Base-by-base conservation (phyloP, 768 basidiomycete species). In the Naganishia kalamii region DNA sequence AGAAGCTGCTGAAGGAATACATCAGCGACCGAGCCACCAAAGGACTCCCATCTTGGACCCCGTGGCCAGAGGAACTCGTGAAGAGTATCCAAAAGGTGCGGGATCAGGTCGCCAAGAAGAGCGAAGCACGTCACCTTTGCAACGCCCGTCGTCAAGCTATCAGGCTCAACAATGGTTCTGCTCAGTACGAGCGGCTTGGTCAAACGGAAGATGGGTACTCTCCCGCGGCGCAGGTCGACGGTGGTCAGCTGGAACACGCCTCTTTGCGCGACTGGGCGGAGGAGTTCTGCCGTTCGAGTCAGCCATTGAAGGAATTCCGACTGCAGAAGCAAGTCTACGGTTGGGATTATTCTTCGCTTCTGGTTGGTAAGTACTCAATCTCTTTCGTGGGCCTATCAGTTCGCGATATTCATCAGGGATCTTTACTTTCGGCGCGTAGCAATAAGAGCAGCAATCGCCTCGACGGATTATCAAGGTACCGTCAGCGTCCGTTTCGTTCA, bases 391-490 rank as follows among this genome's bases (percentile, higher is more conserved):
- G 19, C 23, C 21, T 7, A 21, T 11, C 8, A 21, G 33, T 12
- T n/a, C 8, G 1, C 13, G 35, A 37, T 8, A 21, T 54, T 17
- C 17, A 2, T 54, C 32, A 2, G 11, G 19, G 40, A 6, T 40
- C 37, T 8, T 6, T 5, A 11, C 10, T 54, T 21, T n/a, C 19
- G n/a, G n/a, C 8, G 8, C 19, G 6, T 7, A 57, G 54, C 54
- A 25, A 57, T 57, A 29, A 57, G 54, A 17, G 54, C 54, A 13
- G 54, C 54, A 13, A 57, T 57, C 33, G 54, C 32, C 23, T 37
- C 54, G 37, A 57, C 54, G 19, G 54, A 40, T 57, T 57, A 57
- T 57, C 54, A 57, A 40, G 54, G 54, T 4, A 23, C 37, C 23
- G 37, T 57, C 7, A 4, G 25, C 13, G 54, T 57, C 21, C n/a